A percentile compares a stretch with the other conserved stretches of the same genome.
Evolutionary conservation across 2,329 filamentous ascomycete species (phyloP).

Genomic region (Trichothecium roseum): DNA sequence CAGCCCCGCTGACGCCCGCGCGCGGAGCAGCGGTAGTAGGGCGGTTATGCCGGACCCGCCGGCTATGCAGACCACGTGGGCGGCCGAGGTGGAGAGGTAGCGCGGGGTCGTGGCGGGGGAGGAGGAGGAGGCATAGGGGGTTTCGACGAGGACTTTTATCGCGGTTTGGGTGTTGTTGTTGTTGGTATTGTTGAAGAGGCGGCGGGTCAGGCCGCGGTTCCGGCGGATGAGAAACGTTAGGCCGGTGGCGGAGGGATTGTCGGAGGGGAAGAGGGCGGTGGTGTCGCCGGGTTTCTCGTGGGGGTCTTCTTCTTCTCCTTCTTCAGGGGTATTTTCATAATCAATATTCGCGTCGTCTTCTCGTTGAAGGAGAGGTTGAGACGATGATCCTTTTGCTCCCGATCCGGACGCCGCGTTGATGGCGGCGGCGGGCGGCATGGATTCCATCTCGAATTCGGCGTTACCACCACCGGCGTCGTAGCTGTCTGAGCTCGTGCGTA

Average conservation of each 20-base stretch:
- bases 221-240: conserved; percentile 9
- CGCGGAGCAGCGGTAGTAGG: conserved; percentile 6
- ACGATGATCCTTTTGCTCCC: no score
- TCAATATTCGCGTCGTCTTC: not conserved
- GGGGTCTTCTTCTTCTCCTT: not conserved
- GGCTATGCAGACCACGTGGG: conserved; percentile 13
- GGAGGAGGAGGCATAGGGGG: conserved; percentile 10
- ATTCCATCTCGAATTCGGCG: not conserved
- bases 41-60: conserved; percentile 19
- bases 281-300: not conserved
- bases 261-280: not conserved
- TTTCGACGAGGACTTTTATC: conserved; percentile 3
- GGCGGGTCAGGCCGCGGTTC: conserved; percentile 7
- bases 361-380: no score
- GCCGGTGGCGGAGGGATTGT: conserved; percentile 3
- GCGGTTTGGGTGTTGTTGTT: not conserved
- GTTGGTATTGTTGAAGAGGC: conserved; percentile 1
- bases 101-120: conserved; percentile 7
- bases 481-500: not conserved
- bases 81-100: conserved; percentile 4
- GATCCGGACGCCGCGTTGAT: no score
- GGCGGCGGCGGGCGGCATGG: no score
- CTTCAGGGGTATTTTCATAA: no score
- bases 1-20: no score
- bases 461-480: no score